Percentiles rank a stretch among this genome's conserved stretches.
Conservation (phyloP, 768 basidiomycete species). For the Suillus subaureus region DNA sequence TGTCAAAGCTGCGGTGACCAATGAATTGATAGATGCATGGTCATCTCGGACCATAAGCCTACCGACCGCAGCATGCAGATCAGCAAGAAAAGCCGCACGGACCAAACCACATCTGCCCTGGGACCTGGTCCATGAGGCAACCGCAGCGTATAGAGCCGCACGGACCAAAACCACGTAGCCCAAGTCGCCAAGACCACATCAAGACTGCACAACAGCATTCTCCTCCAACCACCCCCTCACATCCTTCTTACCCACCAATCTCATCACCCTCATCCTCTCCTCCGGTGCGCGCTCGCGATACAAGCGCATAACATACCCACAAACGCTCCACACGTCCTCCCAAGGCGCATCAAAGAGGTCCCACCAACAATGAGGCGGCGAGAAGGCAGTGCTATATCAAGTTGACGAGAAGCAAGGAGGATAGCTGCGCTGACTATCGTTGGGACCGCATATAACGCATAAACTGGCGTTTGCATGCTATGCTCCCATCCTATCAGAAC, state of each 20-base stretch:
- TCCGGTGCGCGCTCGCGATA: constrained; percentile 57
- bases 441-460: constrained; percentile 85
- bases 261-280: constrained; percentile 51
- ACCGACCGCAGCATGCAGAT: background rate
- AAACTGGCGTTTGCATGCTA: constrained; percentile 92
- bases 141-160: background rate
- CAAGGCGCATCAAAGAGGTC: constrained; percentile 89
- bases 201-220: constrained; percentile 11
- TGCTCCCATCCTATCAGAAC: constrained; percentile 10
- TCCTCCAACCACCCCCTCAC: constrained; percentile 84
- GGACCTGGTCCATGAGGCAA: background rate
- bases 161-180: background rate
- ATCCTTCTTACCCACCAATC: constrained; percentile 73
- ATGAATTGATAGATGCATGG: background rate
- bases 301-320: constrained; percentile 82
- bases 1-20: background rate
- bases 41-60: background rate
- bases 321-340: constrained; percentile 87
- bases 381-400: constrained; percentile 76
- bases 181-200: background rate
- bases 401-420: constrained; percentile 72
- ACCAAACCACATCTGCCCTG: too few species aligned
- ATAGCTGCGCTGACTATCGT: constrained; percentile 92
- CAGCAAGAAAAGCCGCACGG: background rate
- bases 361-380: constrained; percentile 84